Conservation (phyloP, 371 early-diverging fungal genomes). For the Mucor irregularis region DNA sequence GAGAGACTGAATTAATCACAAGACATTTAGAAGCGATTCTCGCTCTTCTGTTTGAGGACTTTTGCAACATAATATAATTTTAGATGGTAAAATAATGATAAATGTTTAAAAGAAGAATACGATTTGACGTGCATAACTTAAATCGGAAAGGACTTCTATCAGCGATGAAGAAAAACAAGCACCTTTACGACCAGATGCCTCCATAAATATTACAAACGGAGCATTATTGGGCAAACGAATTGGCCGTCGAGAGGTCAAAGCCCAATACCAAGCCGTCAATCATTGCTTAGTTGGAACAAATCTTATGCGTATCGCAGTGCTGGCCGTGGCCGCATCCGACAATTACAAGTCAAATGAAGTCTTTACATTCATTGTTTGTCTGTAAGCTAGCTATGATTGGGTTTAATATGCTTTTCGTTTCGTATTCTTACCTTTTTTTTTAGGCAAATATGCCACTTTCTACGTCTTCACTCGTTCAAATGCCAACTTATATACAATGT, state of each 20-base stretch:
- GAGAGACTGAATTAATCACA: constrained; percentile 24
- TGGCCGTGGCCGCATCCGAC: constrained; percentile 21
- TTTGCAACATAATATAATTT: constrained; percentile 17
- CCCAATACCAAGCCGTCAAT: constrained; percentile 25
- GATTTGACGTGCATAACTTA: constrained; percentile 14
- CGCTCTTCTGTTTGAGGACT: constrained; percentile 25
- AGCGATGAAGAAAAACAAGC: constrained; percentile 20
- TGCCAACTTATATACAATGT: constrained; percentile 22
- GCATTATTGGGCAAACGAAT: constrained; percentile 13
- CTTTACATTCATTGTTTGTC: constrained; percentile 9
- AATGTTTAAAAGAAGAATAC: constrained; percentile 7
- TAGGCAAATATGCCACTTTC: constrained; percentile 28
- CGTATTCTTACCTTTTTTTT: constrained; percentile 12
- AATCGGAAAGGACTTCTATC: constrained; percentile 24
- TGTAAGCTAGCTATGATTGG: constrained; percentile 12
- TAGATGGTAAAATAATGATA: constrained; percentile 21
- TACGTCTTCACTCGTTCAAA: constrained; percentile 20
- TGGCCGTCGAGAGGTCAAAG: constrained; percentile 26
- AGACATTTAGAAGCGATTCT: constrained; percentile 22
- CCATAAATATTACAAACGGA: constrained; percentile 22
- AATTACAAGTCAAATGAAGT: constrained; percentile 19
- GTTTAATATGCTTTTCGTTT: constrained; percentile 1
- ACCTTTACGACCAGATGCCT: constrained; percentile 22
- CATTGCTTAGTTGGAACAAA: constrained; percentile 12
- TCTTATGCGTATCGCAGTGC: constrained; percentile 19